Base-by-base conservation (phyloP, 257 asterid genomes). In the Solanum clarkiae region DNA sequence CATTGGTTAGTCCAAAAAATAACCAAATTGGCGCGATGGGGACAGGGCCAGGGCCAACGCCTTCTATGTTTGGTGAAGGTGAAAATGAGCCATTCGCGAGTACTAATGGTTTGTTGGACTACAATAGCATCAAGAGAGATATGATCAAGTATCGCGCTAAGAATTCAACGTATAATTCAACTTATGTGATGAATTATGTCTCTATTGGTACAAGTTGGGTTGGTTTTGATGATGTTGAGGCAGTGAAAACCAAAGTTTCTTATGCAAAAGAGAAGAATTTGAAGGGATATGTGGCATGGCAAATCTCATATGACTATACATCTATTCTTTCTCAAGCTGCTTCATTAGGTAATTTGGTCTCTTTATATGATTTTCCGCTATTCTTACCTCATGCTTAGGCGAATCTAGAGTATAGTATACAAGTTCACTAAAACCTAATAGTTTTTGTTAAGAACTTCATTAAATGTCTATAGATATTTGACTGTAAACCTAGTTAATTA, bases 141-240 rank as follows among this genome's bases (percentile, higher is more conserved):
- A 77, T 77, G 63, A 77, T 77, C 16, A 77, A 57, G 15, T 56
- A 86, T 77, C 66, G 69, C 45, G 86, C 83, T 81, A 84, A 75
- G 14, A 49, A 69, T 56, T 51, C 69, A 6, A 12, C 68, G 15
- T 71, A 81, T 49, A 81, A 81, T 86, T 47, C 88, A 6, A 87
- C 87, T 56, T 87, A 84, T 29, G 85, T 80, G 49, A 84, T 80
- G 68, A 87, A 53, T 56, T 87, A 87, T 72, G 65, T 69, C 57
- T 68, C 75, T 11, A 26, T 87, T 17, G 85, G 79, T 7, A 65
- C 87, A 12, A 44, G 54, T 47, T 87, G 89, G 89, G 85, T 87
- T 60, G 85, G 87, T 14, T 87, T 55, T 49, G 89, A 87, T 87
- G 89, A 70, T 8, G 84, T 87, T 69, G 85, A 86, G 79, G 85